Base-by-base conservation (phyloP, 2,329 filamentous ascomycete genomes). In the Fusarium musae region DNA sequence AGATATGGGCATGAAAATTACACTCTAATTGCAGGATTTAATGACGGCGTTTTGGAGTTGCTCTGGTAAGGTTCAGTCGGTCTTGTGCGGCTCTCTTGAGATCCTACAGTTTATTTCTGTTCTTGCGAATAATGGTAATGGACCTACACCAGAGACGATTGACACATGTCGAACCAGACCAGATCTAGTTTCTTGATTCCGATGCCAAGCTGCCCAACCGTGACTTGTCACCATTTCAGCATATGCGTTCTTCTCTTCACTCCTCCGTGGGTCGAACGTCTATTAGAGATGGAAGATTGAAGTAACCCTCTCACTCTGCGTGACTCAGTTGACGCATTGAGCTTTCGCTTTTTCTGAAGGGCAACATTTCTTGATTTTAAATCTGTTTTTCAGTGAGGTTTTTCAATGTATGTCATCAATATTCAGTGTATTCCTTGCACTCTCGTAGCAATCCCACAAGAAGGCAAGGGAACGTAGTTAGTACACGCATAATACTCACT, bases 251-350 rank as follows among this genome's bases (percentile, higher is more conserved):
- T 82, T 81, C 82, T 78, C 80, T 80, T 80, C 77, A 76, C 83
- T 85, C 82, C 79, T 81, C 85, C 85, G 79, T 87, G 86, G 84
- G 84, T 84, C 82, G 84, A 84, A 85, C 82, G 86, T 84, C 86
- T 87, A 87, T 85, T 84, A 84, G 81, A 83, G 81, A 84, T 88
- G 86, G 86, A 84, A 87, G 83, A 87, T 83, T 69, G 75, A 87
- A 75, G 80, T 69, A 78, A 80, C 84, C 86, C 86, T 84, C 82
- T 85, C 84, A 87, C 85, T 87, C 85, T 87, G 86, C 84, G 80
- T 80, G 73, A 75, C 83, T 84, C 79, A 81, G 69, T 82, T 82
- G 79, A 77, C 73, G 79, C 81, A 82, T 84, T 81, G 83, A 81
- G 83, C 79, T 82, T 79, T 86, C 81, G 82, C 81, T 85, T 85